A percentile compares a stretch with the other conserved stretches of the same genome.
Conservation (phyloP, 192 early-diverging fungal genomes). For the Coemansia sp. region DNA sequence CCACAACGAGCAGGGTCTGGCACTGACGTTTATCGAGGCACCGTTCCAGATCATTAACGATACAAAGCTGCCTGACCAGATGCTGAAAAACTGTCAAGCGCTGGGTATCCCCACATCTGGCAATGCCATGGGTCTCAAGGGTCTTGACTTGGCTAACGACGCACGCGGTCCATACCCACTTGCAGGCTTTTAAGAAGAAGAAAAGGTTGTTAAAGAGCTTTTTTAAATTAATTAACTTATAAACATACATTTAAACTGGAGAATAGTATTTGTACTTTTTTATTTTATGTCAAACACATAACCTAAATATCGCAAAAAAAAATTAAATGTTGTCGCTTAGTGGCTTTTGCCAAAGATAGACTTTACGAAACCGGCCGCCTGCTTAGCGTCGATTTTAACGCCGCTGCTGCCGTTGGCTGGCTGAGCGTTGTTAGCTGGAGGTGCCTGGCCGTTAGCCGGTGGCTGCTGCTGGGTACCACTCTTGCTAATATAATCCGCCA, state of each 20-base stretch:
- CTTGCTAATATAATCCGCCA: too few species aligned
- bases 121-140: constrained; percentile 76
- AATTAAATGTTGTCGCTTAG: too few species aligned
- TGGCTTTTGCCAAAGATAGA: too few species aligned
- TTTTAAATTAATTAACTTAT: not conserved
- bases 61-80: constrained; percentile 54
- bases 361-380: too few species aligned
- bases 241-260: too few species aligned
- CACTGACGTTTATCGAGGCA: constrained; percentile 69
- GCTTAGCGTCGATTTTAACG: too few species aligned
- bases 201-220: not conserved
- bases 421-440: not conserved
- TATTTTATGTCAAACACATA: too few species aligned
- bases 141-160: constrained; percentile 67
- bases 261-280: not conserved
- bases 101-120: constrained; percentile 65
- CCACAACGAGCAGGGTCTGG: constrained; percentile 71
- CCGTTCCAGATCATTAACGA: constrained; percentile 60
- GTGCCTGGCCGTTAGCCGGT: not conserved
- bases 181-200: constrained; percentile 16
- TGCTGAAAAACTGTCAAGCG: constrained; percentile 64
- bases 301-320: too few species aligned
- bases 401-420: too few species aligned
- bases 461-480: not conserved
- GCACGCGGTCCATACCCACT: constrained; percentile 55